Evolutionary conservation across 441 rosid species (phyloP).

Genomic region (Flueggea neowawraea): DNA sequence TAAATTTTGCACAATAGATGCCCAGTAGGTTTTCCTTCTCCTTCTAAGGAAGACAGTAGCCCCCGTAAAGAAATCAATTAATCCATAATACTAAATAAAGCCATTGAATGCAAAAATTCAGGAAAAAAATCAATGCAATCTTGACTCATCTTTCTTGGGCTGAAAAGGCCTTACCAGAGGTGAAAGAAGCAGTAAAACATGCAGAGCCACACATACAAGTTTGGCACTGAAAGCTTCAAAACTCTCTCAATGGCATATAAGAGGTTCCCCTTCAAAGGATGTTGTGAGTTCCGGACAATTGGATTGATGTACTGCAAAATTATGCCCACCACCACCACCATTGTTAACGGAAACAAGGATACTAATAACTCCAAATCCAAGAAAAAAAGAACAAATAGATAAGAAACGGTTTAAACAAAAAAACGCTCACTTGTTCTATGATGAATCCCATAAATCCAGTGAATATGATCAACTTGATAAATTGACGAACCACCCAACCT

Average conservation of each 20-base stretch:
- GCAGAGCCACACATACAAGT: slow-evolving; percentile 98
- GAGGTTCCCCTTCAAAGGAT: slow-evolving; percentile 90
- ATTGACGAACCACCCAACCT: slow-evolving; percentile 91
- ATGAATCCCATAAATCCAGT: slow-evolving; percentile 97
- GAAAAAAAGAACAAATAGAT: background rate
- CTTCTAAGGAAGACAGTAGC: too few species aligned
- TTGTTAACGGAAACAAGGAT: slow-evolving; percentile 22
- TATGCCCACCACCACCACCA: slow-evolving; percentile 13
- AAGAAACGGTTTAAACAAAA: slow-evolving; percentile 8
- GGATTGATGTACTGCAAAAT: slow-evolving; percentile 96
- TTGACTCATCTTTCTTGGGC: background rate
- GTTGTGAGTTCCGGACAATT: slow-evolving; percentile 90
- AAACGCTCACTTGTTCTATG: slow-evolving; percentile 72
- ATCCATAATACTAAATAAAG: too few species aligned
- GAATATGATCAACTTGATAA: slow-evolving; percentile 77
- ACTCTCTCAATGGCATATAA: slow-evolving; percentile 90
- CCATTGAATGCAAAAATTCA: too few species aligned
- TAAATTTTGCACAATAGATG: slow-evolving; percentile 1
- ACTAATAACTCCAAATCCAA: slow-evolving; percentile 1
- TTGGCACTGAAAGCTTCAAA: slow-evolving; percentile 97
- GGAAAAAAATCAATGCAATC: too few species aligned
- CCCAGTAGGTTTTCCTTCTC: too few species aligned
- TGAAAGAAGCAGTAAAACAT: slow-evolving; percentile 99
- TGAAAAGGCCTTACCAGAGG: slow-evolving; percentile 59
- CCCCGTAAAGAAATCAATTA: too few species aligned